phyloP scores from a whole-genome alignment of 2,329 filamentous ascomycete species.

The Colletotrichum abscissum region DNA sequence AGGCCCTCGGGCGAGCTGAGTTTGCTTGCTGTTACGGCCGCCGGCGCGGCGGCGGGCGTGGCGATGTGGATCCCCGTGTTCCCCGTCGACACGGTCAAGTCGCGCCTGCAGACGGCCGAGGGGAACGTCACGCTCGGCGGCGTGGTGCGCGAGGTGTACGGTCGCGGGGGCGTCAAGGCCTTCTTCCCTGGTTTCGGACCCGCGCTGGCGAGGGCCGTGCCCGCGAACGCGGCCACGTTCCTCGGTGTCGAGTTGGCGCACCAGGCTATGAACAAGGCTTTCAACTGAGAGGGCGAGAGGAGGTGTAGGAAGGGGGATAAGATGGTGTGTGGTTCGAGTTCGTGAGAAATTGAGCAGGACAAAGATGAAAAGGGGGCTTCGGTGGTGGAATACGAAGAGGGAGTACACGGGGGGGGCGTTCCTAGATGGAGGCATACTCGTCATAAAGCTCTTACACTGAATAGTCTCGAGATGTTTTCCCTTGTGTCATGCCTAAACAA shows the following conservation, averaged over 20 bases:
- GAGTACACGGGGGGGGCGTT: background rate
- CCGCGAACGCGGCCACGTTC: constrained; percentile 97
- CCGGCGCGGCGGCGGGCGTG: constrained; percentile 90
- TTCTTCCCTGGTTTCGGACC: constrained; percentile 98
- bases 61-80: constrained; percentile 99
- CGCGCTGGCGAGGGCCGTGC: constrained; percentile 90
- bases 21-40: constrained; percentile 83
- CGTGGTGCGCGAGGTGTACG: constrained; percentile 86
- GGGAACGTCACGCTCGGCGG: constrained; percentile 84
- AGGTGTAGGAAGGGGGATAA: background rate
- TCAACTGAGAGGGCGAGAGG: constrained; percentile 52
- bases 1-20: constrained; percentile 82
- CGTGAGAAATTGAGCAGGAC: no score
- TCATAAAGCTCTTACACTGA: background rate
- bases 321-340: no score
- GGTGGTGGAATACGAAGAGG: background rate
- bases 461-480: background rate
- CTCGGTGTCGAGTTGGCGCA: constrained; percentile 86
- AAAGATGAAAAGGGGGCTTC: no score
- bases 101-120: constrained; percentile 89
- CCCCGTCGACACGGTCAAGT: constrained; percentile 97
- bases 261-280: constrained; percentile 82
- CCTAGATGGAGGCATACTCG: background rate
- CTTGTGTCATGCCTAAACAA: background rate
- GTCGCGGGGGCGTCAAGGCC: constrained; percentile 83